Evolutionary conservation across 192 early-diverging fungal genomes (phyloP).

Genomic region (Neocallimastix lanati): DNA sequence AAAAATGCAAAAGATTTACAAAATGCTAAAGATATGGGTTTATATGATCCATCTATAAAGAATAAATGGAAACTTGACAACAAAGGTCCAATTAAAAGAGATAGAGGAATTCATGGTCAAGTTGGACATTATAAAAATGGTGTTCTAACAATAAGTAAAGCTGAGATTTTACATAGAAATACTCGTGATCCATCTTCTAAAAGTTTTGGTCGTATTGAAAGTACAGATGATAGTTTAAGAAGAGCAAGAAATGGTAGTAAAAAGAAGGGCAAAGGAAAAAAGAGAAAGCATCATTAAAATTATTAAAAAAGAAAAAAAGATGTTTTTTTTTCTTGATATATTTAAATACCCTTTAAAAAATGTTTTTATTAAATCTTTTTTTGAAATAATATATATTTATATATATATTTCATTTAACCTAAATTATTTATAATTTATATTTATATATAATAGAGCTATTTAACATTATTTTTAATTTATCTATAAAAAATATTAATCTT

Average conservation of each 20-base stretch:
- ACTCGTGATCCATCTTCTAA: neutral
- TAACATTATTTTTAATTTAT: too few species aligned
- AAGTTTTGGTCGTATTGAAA: neutral
- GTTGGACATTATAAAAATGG: neutral
- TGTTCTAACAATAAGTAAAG: neutral
- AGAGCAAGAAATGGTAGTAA: neutral
- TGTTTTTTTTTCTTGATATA: too few species aligned
- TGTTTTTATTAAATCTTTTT: too few species aligned
- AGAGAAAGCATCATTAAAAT: neutral
- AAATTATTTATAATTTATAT: too few species aligned
- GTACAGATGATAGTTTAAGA: neutral
- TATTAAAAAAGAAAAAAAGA: too few species aligned
- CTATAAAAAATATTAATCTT: too few species aligned
- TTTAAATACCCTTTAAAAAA: too few species aligned
- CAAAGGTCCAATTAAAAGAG: neutral
- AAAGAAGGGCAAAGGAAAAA: neutral
- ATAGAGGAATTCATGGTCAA: neutral
- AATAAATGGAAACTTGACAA: slow-evolving; percentile 3
- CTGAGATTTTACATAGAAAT: neutral
- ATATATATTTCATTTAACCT: too few species aligned
- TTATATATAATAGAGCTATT: too few species aligned
- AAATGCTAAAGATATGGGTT: slow-evolving; percentile 21
- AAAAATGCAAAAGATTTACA: slow-evolving; percentile 4
- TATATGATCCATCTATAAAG: slow-evolving; percentile 14
- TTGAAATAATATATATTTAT: too few species aligned